Base-by-base conservation (phyloP, 1,284 basidiomycete genomes). In the Leccinum ponderosum region DNA sequence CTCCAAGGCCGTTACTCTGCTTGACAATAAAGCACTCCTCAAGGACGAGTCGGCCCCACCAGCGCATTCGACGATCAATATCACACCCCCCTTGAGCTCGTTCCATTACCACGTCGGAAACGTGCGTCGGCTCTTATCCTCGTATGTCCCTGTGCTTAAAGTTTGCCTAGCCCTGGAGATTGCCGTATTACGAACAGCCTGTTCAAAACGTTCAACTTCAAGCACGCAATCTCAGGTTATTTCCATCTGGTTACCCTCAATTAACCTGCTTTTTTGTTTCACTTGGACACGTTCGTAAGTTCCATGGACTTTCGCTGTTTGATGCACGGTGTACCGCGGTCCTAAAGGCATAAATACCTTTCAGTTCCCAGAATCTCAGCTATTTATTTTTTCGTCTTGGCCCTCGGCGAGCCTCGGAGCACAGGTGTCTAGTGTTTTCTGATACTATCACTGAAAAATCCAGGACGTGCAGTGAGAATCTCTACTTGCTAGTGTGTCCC, bases 131-230 rank as follows among this genome's bases (percentile, higher is more conserved):
- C 2, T 29, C 29, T 35, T 47, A 4, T 53, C 29, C n/a, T 57
- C 5, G 55, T 15, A 5, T 57, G 29, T 42, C 4, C 5, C 3
- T 17, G 20, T 55, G 39, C 42, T 64, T 15, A 61, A 47, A 11
- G 15, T 29, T 27, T 22, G 12, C 27, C 70, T 72, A 86, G 83
- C 80, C 82, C 6, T 89, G 87, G 86, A 79, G 92, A 42, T 78
- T 94, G n/a, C 91, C 92, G 0, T 94, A 91, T 69, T 83, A 90
- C 55, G 87, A 91, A 69, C 83, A 87, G 57, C 83, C 86, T 47
- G 82, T 90, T 27, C 90, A 92, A 22, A 25, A 25, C 25, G 25
- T 29, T 29, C 39, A 11, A 42, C n/a, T 42, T 42, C 39, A 17
- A 42, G n/a, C n/a, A 42, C 39, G 9, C 9, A 42, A 42, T 39